These are phyloP conservation scores for Podosphaera leucotricha DNA, from an alignment of 2,329 filamentous ascomycete genomes.

Conservation along the genomic window DNA sequence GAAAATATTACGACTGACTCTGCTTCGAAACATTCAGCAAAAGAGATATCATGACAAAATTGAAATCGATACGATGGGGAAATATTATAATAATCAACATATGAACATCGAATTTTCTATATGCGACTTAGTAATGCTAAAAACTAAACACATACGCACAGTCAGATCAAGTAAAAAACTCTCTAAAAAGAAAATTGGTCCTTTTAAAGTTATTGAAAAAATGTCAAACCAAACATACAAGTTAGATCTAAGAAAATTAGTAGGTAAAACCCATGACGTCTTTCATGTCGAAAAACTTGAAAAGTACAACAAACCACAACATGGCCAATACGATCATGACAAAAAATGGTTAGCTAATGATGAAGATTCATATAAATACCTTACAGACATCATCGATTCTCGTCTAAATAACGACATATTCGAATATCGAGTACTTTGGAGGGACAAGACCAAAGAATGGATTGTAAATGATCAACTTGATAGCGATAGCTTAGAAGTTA, in stretches of 20 bases:
- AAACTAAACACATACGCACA: slow-evolving; percentile 1
- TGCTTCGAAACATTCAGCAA: neutral
- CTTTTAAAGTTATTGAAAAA: neutral
- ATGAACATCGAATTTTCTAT: neutral
- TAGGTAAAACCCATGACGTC: slow-evolving; percentile 1
- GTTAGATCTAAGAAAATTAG: neutral
- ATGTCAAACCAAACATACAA: slow-evolving; percentile 1
- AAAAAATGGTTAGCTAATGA: neutral
- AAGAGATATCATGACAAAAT: neutral
- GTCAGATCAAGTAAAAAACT: neutral
- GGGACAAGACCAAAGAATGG: neutral
- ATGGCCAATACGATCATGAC: neutral
- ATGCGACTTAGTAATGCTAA: neutral
- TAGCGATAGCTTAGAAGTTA: neutral
- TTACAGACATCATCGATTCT: neutral
- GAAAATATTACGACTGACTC: neutral
- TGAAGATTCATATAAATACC: neutral
- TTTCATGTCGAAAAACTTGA: slow-evolving; percentile 2
- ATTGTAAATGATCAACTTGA: neutral
- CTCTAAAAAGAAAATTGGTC: neutral
- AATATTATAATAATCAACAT: neutral
- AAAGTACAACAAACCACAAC: neutral
- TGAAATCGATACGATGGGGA: neutral
- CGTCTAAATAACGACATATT: neutral
- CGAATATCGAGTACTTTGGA: neutral